Base-by-base conservation (phyloP, 306 rosid species). In the Gastrolobium villosum region DNA sequence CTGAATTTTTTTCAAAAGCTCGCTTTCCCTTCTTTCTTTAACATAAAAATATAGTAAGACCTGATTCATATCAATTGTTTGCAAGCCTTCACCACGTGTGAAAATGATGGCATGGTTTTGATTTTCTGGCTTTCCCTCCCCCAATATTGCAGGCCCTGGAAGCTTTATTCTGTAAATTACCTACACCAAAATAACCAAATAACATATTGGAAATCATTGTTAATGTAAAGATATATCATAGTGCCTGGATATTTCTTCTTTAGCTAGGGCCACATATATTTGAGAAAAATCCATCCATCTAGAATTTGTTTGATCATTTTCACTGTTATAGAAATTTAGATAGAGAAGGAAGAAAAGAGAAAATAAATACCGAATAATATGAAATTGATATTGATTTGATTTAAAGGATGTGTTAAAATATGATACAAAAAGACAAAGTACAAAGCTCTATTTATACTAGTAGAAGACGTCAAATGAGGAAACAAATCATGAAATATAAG, bases 31-130 rank as follows among this genome's bases (percentile, higher is more conserved):
- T 59, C 65, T 68, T 65, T 39, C 20, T 53, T 28, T 54, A n/a
- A 46, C 32, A 79, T 55, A 39, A 32, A n/a, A 59, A 74, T 67
- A 40, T 65, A 52, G 64, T 44, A 57, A 66, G 60, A 95, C 98
- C 98, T 95, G 99, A 78, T 92, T 95, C 99, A 95, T 95, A 86
- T 95, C 99, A 61, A 95, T 95, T 55, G 98, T 88, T 85, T 95
- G 98, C 92, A 95, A 89, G 83, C 97, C 92, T 85, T 95, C 99
- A 43, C 99, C 99, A 15, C 98, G 98, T 34, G 99, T 95, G 84
- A 95, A 95, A 85, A 95, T 92, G 82, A 95, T 92, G 79, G 99
- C 98, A 81, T 95, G 99, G 74, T 95, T 95, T 85, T 95, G 99
- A 88, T 92, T 95, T 85, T 95, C 99, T 66, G 99, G 99, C 85